Evolutionary conservation across 768 basidiomycete genomes (phyloP).

Genomic region (Astraeus odoratus): DNA sequence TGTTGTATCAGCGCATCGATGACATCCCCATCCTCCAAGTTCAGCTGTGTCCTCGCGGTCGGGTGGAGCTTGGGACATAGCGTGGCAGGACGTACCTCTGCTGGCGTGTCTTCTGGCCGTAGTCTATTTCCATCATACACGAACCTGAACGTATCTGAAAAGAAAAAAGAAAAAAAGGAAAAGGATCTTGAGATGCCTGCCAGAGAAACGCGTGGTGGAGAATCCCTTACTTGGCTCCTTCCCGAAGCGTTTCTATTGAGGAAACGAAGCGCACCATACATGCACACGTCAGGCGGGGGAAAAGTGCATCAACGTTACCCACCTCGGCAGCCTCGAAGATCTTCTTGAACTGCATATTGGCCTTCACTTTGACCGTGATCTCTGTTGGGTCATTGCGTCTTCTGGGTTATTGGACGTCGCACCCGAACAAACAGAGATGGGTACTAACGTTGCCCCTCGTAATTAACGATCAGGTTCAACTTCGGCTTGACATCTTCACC

Average conservation of each 20-base stretch:
- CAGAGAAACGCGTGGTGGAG: no score
- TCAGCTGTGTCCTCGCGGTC: constrained; percentile 28
- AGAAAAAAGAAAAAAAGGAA: no score
- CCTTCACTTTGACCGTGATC: constrained; percentile 61
- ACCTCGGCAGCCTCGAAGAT: constrained; percentile 67
- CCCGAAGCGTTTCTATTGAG: constrained; percentile 47
- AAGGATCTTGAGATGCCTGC: no score
- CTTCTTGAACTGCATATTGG: constrained; percentile 56
- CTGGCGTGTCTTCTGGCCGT: constrained; percentile 42
- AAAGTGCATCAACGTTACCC: constrained; percentile 8
- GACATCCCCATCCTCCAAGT: constrained; percentile 57
- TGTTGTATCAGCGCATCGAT: constrained; percentile 57
- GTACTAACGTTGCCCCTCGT: constrained; percentile 46
- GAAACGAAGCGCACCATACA: not conserved
- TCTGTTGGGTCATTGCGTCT: constrained; percentile 29
- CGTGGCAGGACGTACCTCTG: constrained; percentile 42
- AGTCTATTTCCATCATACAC: constrained; percentile 49
- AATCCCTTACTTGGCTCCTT: constrained; percentile 44
- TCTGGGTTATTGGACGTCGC: constrained; percentile 3
- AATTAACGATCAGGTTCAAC: constrained; percentile 51
- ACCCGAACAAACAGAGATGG: not conserved
- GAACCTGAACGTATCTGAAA: constrained; percentile 58
- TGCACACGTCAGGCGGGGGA: not conserved
- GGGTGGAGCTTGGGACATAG: constrained; percentile 30
- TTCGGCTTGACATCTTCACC: constrained; percentile 63